Evolutionary conservation across 73 alveolate species (phyloP).

Genomic region (Blepharisma japonicum): DNA sequence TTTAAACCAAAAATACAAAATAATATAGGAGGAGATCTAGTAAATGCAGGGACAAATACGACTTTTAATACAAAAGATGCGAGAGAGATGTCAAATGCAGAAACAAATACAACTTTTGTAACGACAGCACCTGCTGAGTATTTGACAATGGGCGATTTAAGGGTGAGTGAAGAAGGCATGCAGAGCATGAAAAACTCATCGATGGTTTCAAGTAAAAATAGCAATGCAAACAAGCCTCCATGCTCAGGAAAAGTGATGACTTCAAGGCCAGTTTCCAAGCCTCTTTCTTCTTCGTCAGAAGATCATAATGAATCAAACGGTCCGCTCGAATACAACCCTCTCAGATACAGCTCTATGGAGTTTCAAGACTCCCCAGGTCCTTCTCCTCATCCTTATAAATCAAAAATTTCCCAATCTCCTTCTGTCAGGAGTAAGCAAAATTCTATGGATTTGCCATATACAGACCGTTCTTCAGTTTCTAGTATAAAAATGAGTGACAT

Average conservation of each 20-base stretch:
- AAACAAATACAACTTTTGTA: background rate
- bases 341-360: background rate
- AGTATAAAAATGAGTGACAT: no score
- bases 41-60: background rate
- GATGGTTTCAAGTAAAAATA: background rate
- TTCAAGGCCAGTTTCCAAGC: no score
- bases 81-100: background rate
- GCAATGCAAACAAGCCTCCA: no score
- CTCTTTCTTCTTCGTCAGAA: no score
- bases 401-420: background rate
- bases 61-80: no score
- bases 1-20: background rate
- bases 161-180: no score
- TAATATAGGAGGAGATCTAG: background rate
- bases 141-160: no score
- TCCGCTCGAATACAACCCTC: background rate
- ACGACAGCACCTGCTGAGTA: background rate
- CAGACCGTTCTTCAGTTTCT: no score
- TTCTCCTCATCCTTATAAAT: conserved; percentile 14
- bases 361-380: conserved; percentile 5
- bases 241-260: no score
- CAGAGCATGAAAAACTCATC: background rate
- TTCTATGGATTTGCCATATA: no score
- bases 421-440: no score
- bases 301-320: background rate